These are phyloP conservation scores for Saturnispora mendoncae DNA, from an alignment of 805 yeast genomes.

Conservation along the genomic window DNA sequence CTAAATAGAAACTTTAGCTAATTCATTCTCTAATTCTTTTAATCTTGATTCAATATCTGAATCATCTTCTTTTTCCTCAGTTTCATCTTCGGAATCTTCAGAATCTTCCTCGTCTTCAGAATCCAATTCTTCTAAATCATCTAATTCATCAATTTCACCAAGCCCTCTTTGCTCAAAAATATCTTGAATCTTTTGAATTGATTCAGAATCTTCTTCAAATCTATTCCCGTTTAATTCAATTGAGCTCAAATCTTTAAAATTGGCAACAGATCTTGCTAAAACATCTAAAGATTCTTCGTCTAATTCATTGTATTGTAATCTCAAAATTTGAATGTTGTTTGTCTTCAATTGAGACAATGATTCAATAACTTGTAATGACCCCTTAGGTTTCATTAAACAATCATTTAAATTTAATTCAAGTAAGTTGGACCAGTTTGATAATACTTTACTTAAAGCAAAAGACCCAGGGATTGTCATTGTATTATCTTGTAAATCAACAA, in stretches of 20 bases:
- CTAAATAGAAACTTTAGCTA: constrained; percentile 22
- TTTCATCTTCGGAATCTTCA: constrained; percentile 47
- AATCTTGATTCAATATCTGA: constrained; percentile 30
- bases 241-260: constrained; percentile 48
- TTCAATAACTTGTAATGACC: constrained; percentile 42
- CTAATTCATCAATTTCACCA: constrained; percentile 87
- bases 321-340: constrained; percentile 35
- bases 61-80: constrained; percentile 43
- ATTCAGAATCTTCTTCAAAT: constrained; percentile 79
- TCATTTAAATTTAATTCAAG: constrained; percentile 82
- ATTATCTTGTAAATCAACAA: constrained; percentile 87
- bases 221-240: constrained; percentile 91
- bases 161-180: constrained; percentile 63
- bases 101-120: constrained; percentile 57
- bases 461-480: constrained; percentile 75
- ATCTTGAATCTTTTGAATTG: constrained; percentile 49
- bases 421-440: constrained; percentile 58
- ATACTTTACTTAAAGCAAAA: constrained; percentile 48
- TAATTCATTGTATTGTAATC: constrained; percentile 84
- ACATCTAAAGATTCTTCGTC: constrained; percentile 52
- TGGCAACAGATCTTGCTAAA: constrained; percentile 46
- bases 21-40: constrained; percentile 43
- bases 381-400: constrained; percentile 73
- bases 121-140: constrained; percentile 82
- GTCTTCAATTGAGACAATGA: constrained; percentile 32